Evolutionary conservation across 2,329 filamentous ascomycete genomes (phyloP).

Genomic region (Helotiales sp.): DNA sequence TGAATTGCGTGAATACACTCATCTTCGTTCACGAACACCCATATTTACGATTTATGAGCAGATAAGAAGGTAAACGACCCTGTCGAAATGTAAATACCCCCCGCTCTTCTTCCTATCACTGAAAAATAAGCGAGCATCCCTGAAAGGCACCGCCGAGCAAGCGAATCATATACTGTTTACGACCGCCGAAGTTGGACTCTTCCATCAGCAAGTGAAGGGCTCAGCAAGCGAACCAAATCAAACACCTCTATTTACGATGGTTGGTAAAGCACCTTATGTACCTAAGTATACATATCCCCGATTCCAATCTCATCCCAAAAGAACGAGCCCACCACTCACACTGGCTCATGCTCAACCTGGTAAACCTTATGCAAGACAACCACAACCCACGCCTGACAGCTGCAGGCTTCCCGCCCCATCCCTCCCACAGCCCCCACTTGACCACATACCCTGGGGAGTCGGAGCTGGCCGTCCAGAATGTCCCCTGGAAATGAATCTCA

Average conservation of each 20-base stretch:
- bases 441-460: neutral
- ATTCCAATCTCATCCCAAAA: neutral
- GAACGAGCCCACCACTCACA: neutral
- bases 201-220: neutral
- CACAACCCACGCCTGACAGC: neutral
- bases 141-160: neutral
- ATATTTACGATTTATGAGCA: no score
- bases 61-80: no score
- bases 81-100: neutral
- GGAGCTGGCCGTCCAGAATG: neutral
- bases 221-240: neutral
- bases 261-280: no score
- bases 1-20: neutral
- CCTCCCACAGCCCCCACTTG: neutral
- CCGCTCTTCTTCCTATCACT: neutral
- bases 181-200: neutral
- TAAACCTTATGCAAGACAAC: neutral
- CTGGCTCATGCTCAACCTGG: neutral
- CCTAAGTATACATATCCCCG: neutral
- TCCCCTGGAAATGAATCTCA: neutral
- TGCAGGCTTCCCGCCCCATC: conserved; percentile 3
- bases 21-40: no score
- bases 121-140: neutral
- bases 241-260: no score
- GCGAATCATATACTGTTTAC: neutral